Conservation (phyloP, 176 grass and related monocot species). For the Typha latifolia region DNA sequence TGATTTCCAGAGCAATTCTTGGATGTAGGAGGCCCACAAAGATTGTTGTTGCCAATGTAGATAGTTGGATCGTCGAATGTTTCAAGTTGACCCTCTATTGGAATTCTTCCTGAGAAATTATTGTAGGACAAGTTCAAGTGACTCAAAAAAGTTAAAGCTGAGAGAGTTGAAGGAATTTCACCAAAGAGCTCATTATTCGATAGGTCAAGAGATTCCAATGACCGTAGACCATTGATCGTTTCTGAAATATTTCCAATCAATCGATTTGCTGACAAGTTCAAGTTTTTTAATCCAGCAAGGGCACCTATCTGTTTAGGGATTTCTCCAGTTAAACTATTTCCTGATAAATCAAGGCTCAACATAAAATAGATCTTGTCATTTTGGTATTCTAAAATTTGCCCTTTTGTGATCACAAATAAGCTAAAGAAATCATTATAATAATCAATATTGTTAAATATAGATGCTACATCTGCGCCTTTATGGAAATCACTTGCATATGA, state of each 20-base stretch:
- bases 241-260: conserved; percentile 17
- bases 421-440: too few species aligned
- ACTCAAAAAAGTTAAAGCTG: not conserved
- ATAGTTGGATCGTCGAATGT: conserved; percentile 3
- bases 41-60: not conserved
- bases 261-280: conserved; percentile 28
- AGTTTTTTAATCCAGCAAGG: conserved; percentile 1
- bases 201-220: conserved; percentile 24
- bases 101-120: conserved; percentile 28
- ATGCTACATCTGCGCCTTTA: too few species aligned
- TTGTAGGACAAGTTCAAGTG: conserved; percentile 24
- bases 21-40: conserved; percentile 14
- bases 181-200: conserved; percentile 17
- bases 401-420: conserved; percentile 17
- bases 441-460: too few species aligned
- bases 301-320: conserved; percentile 2
- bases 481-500: not conserved
- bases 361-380: not conserved
- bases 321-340: conserved; percentile 15
- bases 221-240: not conserved
- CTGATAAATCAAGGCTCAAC: not conserved
- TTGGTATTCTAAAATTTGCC: conserved; percentile 8
- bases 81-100: conserved; percentile 6
- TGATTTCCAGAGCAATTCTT: conserved; percentile 2
- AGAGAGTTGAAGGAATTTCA: conserved; percentile 13